Evolutionary conservation across 345 rosid genomes (phyloP).

Genomic region (Pelargonium nanum): DNA sequence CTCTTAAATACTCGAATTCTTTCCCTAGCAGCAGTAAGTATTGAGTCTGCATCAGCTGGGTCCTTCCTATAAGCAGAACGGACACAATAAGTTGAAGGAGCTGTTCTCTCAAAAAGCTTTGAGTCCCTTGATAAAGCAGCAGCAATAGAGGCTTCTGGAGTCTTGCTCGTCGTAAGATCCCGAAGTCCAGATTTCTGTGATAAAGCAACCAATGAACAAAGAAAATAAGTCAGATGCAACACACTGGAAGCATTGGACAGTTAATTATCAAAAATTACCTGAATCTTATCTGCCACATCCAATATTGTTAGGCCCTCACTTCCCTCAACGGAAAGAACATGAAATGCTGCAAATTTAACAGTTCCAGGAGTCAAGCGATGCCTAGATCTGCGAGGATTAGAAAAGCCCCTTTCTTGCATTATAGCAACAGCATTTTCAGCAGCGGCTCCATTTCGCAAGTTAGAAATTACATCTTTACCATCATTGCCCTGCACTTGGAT

Average conservation of each 20-base stretch:
- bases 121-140: constrained; percentile 92
- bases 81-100: constrained; percentile 94
- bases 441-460: constrained; percentile 65
- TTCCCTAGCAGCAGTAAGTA: constrained; percentile 72
- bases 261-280: constrained; percentile 33
- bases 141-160: constrained; percentile 93
- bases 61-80: constrained; percentile 72
- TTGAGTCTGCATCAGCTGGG: constrained; percentile 51
- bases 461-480: constrained; percentile 57
- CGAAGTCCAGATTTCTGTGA: constrained; percentile 78
- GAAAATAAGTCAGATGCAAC: constrained; percentile 1
- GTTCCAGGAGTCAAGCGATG: constrained; percentile 94
- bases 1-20: constrained; percentile 54
- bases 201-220: neutral
- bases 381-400: constrained; percentile 69
- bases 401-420: constrained; percentile 80
- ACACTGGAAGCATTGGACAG: neutral
- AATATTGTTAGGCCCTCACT: constrained; percentile 64
- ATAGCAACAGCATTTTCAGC: constrained; percentile 74
- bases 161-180: constrained; percentile 85
- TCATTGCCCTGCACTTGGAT: constrained; percentile 42
- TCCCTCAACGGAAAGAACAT: constrained; percentile 72
- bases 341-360: constrained; percentile 90
- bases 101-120: constrained; percentile 84
- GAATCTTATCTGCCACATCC: constrained; percentile 89